Evolutionary conservation across 176 grass and related monocot species (phyloP), one percentile per base, ranked within the genome.

Genomic region (Coix lacrymajobi): DNA sequence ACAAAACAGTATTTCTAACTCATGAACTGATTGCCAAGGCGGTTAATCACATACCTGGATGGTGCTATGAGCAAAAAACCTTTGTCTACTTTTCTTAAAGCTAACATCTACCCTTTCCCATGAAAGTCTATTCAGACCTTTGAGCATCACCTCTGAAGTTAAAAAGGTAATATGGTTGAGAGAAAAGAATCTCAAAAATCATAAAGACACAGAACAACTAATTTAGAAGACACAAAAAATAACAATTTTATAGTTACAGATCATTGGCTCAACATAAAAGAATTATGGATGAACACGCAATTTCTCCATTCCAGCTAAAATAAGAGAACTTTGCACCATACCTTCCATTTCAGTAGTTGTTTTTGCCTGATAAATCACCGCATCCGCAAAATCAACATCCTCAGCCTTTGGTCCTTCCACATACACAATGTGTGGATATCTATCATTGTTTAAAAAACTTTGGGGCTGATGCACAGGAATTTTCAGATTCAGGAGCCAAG

Each of bases 31-130:
- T 33, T 65, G 4, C 60, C 60, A 62, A 5, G 26, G 4, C 12
- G 26, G 25, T 15, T 29, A 43, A 28, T 28, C 61, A 45, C 32
- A 82, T 88, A 95, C 96, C 96, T 95, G 92, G 85, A 98, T 98
- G 11, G 96, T 93, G 87, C 87, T 93, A 62, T 98, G 96, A 62
- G 96, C 96, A 33, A 98, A 91, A 90, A 98, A 25, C 68, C 71
- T 93, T 74, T 96, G 96, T 79, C 45, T 85, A 37, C 89, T 93
- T 87, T 90, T 95, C 52, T 81, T 87, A 85, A 98, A 98, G 82
- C 96, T 93, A 79, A 98, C 91, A 83, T 96, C 90, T 71, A 98
- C 81, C 72, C 96, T 95, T 93, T 98, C 96, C 93, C 93, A 98
- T 14, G 89, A 83, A 88, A 92, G 75, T 90, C 93, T 91, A 62